Conservation (phyloP, 768 basidiomycete species). For the Rhodocollybia butyracea region DNA sequence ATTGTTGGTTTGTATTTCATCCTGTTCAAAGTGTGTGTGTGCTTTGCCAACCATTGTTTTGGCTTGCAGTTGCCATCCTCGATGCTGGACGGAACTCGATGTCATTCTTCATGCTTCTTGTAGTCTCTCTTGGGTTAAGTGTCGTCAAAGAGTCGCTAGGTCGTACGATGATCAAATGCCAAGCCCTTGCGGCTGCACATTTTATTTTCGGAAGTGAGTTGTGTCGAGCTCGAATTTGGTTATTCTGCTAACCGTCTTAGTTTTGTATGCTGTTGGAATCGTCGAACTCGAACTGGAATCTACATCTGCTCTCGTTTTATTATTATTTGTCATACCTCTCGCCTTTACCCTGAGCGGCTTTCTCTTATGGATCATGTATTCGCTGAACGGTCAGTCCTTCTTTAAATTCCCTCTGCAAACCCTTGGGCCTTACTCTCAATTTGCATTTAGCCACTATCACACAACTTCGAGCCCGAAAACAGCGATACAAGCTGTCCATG, state of each 20-base stretch:
- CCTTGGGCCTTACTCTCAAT: no score
- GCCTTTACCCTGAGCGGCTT: slow-evolving; percentile 95
- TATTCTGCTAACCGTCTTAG: slow-evolving; percentile 29
- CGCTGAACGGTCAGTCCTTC: slow-evolving; percentile 71
- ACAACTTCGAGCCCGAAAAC: slow-evolving; percentile 83
- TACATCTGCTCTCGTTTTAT: slow-evolving; percentile 77
- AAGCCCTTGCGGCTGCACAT: slow-evolving; percentile 78
- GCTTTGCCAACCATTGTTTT: neutral
- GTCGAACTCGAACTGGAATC: slow-evolving; percentile 91
- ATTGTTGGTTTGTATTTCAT: slow-evolving; percentile 66
- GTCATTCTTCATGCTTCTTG: slow-evolving; percentile 92
- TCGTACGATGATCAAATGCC: slow-evolving; percentile 77
- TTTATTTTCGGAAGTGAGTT: slow-evolving; percentile 90
- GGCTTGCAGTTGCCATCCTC: slow-evolving; percentile 73
- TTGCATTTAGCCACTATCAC: slow-evolving; percentile 85
- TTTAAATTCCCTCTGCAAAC: no score
- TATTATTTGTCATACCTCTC: slow-evolving; percentile 91
- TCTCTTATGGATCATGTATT: slow-evolving; percentile 93
- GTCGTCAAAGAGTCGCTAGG: slow-evolving; percentile 91
- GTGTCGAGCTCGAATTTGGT: neutral
- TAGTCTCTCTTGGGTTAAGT: slow-evolving; percentile 89
- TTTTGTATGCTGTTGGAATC: slow-evolving; percentile 91
- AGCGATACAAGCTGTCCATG: slow-evolving; percentile 84
- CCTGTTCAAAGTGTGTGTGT: neutral
- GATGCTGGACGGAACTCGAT: slow-evolving; percentile 93